Conservation (phyloP, 1,139 yeast species). For the Candida frijolesensis region DNA sequence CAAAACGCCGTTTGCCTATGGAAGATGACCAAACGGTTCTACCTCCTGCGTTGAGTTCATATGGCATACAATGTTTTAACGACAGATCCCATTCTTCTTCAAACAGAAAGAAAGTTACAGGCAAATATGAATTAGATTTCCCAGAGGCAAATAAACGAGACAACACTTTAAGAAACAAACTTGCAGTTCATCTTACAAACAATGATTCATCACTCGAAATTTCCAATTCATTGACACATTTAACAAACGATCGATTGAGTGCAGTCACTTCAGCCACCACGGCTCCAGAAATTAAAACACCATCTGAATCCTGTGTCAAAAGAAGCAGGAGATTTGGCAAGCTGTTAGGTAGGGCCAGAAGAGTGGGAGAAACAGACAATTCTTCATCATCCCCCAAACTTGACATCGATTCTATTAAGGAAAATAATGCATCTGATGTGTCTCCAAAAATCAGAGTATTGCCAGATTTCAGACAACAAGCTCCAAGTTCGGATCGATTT, state of each 20-base stretch:
- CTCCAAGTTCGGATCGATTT: slow-evolving; percentile 16
- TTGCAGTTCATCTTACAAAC: slow-evolving; percentile 37
- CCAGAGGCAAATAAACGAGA: slow-evolving; percentile 17
- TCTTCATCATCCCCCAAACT: slow-evolving; percentile 5
- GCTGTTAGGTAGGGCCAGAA: slow-evolving; percentile 43
- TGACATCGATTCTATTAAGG: neutral
- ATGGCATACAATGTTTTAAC: slow-evolving; percentile 43
- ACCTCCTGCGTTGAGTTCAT: slow-evolving; percentile 69
- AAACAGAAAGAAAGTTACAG: slow-evolving; percentile 13
- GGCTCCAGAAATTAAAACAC: neutral
- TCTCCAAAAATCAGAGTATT: neutral
- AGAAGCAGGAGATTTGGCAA: slow-evolving; percentile 39
- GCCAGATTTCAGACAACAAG: slow-evolving; percentile 15
- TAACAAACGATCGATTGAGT: slow-evolving; percentile 10
- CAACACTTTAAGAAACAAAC: slow-evolving; percentile 27
- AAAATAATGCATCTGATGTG: neutral
- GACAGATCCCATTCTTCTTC: slow-evolving; percentile 20
- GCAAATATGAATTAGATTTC: slow-evolving; percentile 14
- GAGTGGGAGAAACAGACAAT: slow-evolving; percentile 25
- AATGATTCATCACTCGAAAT: slow-evolving; percentile 6
- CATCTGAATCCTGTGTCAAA: slow-evolving; percentile 15
- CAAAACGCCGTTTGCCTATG: slow-evolving; percentile 12
- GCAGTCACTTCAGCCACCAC: slow-evolving; percentile 8
- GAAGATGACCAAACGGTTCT: slow-evolving; percentile 59
- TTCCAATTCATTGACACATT: slow-evolving; percentile 7